Evolutionary conservation across 371 early-diverging fungal species (phyloP).

Genomic region (Parasitella parasitica): DNA sequence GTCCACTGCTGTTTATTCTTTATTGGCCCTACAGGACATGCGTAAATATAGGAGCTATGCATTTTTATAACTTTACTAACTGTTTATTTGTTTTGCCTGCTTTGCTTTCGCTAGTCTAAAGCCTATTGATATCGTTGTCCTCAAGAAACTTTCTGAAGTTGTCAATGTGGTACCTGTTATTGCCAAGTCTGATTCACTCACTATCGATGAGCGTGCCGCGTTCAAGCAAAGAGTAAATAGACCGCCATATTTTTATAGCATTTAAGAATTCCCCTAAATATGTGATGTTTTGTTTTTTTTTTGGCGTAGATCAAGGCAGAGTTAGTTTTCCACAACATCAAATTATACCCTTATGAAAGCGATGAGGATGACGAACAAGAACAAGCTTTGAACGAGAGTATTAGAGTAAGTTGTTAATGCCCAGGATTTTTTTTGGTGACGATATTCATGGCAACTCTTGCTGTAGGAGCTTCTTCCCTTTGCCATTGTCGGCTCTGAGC

Average conservation of each 20-base stretch:
- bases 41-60: conserved; percentile 45
- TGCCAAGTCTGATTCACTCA: conserved; percentile 87
- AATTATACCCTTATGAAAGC: conserved; percentile 83
- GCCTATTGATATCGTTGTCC: conserved; percentile 76
- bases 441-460: too few species aligned
- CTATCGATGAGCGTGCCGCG: conserved; percentile 70
- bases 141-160: conserved; percentile 72
- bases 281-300: not conserved
- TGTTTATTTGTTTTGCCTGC: conserved; percentile 4
- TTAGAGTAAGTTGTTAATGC: conserved; percentile 48
- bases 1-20: conserved; percentile 83
- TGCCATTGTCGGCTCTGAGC: conserved; percentile 86
- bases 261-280: not conserved
- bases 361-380: conserved; percentile 84
- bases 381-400: conserved; percentile 69
- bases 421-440: too few species aligned
- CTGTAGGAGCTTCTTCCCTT: conserved; percentile 76
- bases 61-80: not conserved
- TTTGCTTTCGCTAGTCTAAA: conserved; percentile 53
- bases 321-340: conserved; percentile 88
- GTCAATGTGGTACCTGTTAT: conserved; percentile 85
- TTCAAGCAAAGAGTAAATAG: conserved; percentile 67
- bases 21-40: conserved; percentile 75
- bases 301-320: conserved; percentile 88
- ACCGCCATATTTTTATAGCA: not conserved